Base-by-base conservation (phyloP, 2,329 filamentous ascomycete species). In the Beauveria australis region DNA sequence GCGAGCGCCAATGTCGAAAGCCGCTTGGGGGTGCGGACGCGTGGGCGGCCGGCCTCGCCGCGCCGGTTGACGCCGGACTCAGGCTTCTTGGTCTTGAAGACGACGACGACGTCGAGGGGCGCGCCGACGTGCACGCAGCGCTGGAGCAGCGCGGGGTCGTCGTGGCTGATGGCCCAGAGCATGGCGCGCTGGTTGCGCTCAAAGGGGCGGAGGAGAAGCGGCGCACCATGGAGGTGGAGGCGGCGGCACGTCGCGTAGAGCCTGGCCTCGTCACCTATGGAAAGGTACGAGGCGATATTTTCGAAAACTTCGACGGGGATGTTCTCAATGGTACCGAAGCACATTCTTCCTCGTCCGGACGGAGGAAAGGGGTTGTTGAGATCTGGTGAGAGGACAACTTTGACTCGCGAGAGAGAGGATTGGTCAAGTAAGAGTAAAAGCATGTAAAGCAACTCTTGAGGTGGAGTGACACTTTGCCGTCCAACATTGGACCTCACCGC, bases 261-360 rank as follows among this genome's bases (percentile, higher is more conserved):
- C 2, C 57, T 30, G 28, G 57, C 57, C 18, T 59, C 57, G 26
- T 46, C 57, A 16, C 40, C 19, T 7, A 59, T 18, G n/a, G 14
- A 10, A 28, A 59, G 49, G 41, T 47, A 47, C 19, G 57, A 46
- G 8, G 46, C n/a, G 40, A 59, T 47, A 5, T 37, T 33, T n/a
- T 59, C 26, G n/a, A 59, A 59, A 9, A 59, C 28, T 26, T 59
- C 57, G 12, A 51, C 14, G n/a, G 49, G 49, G 1, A 59, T 10
- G 4, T 28, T 26, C 57, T 59, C 48, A 10, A 59, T 37, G 28
- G 19, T 7, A 24, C 57, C 22, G 19, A 53, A 37, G 16, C 7
- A 22, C 57, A 53, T 59, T 52, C 37, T 22, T 10, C 19, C 28
- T 19, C 9, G n/a, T 4, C 1, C 3, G 30, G 10, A 16, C 3